Evolutionary conservation across 2,329 filamentous ascomycete genomes (phyloP).

Genomic region (Hypoxylon sp.): DNA sequence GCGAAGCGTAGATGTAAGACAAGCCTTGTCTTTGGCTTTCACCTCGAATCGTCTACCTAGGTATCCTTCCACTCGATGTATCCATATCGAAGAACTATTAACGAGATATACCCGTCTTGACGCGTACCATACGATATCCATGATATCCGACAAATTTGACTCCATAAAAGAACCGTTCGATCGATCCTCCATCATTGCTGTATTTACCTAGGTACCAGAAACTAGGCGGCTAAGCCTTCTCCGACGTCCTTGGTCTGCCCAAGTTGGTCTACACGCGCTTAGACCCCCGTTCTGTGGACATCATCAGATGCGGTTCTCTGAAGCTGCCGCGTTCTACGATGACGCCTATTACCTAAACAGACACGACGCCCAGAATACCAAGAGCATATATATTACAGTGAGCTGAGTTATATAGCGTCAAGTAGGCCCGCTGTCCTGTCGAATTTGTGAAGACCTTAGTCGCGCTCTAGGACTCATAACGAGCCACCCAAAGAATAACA

Average conservation of each 20-base stretch:
- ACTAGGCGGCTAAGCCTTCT: background rate
- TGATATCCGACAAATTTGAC: background rate
- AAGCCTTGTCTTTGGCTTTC: background rate
- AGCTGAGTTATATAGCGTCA: conserved; percentile 12
- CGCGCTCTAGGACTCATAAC: conserved; percentile 19
- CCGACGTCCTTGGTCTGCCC: conserved; percentile 5
- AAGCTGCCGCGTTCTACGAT: background rate
- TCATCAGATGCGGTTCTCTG: conserved; percentile 7
- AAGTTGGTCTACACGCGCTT: background rate
- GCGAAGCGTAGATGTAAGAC: background rate
- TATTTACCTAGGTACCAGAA: background rate
- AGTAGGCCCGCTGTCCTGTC: conserved; percentile 10
- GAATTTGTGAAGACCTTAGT: conserved; percentile 15
- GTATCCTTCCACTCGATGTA: background rate
- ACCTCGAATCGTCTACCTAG: background rate
- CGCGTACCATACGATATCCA: background rate
- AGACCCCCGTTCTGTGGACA: background rate
- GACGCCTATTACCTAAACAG: background rate
- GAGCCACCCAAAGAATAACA: background rate
- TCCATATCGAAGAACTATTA: background rate
- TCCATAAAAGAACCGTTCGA: background rate
- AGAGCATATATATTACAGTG: background rate
- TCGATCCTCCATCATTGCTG: background rate
- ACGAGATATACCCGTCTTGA: background rate
- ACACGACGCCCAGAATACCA: conserved; percentile 15